Base-by-base conservation (phyloP, 805 yeast species). In the Danielozyma ontarioensis region DNA sequence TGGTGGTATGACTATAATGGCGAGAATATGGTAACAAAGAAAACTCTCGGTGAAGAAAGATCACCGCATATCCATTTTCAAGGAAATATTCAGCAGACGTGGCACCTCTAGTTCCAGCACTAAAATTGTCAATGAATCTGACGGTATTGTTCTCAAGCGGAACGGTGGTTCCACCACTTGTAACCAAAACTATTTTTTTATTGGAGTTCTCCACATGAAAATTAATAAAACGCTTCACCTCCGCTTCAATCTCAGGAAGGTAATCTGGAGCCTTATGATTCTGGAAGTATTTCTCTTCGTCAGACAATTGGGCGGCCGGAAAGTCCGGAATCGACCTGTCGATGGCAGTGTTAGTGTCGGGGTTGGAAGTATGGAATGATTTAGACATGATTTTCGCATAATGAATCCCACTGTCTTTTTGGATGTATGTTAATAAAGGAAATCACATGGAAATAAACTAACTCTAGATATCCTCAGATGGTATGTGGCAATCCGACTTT, bases 31-130 rank as follows among this genome's bases (percentile, higher is more conserved):
- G 99, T 43, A 85, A 69, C 35, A 93, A 68, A 0, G 96, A 84
- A 58, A 87, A 90, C 57, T 93, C 96, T 28, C 99, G 70, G 57
- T 93, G 95, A 26, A 93, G 60, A 51, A 93, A 93, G 21, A 93
- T 82, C 24, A 93, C 98, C 11, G 96, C 90, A 51, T 93, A 93
- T 1, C 88, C 96, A 36, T 75, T 65, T 35, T 82, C 85, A 34
- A 93, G 63, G 46, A 90, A 86, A 52, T 85, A 82, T 57, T 93
- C 98, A 3, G 97, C 96, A 25, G 94, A 81, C 0, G 96, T 79
- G 3, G 98, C 95, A 35, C 98, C 99, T 58, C 99, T 76, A 0
- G 97, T 93, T 16, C 99, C 99, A 16, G 97, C 97, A 43, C 93
- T 80, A 57, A 93, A 93, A 53, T 93, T 93, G 59, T 93, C 99